Evolutionary conservation across 768 basidiomycete species (phyloP).

Genomic region (Boletus tomentosulus): DNA sequence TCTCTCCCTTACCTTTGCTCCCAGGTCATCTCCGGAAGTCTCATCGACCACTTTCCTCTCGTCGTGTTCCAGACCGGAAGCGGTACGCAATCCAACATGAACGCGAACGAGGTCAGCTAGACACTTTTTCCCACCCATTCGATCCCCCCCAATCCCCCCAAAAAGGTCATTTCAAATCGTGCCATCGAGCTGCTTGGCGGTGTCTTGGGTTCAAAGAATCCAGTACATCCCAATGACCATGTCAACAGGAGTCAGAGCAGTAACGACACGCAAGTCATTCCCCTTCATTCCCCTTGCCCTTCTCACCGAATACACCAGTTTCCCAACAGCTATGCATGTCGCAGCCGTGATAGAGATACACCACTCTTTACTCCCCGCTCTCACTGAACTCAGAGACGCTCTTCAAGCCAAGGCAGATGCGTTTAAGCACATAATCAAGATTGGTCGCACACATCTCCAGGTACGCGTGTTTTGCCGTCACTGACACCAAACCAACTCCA

Average conservation of each 20-base stretch:
- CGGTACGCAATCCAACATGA: constrained; percentile 99
- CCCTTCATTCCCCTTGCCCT: not conserved
- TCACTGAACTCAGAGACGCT: constrained; percentile 79
- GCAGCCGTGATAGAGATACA: constrained; percentile 90
- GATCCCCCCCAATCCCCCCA: not conserved
- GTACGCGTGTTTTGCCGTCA: constrained; percentile 28
- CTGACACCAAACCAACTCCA: not conserved
- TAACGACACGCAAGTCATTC: constrained; percentile 82
- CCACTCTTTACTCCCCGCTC: constrained; percentile 75
- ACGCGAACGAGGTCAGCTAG: constrained; percentile 79
- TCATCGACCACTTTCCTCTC: constrained; percentile 93
- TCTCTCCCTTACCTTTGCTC: not conserved
- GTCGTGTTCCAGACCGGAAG: constrained; percentile 99
- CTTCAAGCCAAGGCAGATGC: constrained; percentile 75
- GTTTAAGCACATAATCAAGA: constrained; percentile 94
- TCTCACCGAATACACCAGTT: constrained; percentile 37
- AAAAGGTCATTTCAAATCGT: constrained; percentile 92
- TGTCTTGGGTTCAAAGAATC: constrained; percentile 90
- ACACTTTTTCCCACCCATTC: not conserved
- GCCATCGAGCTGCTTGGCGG: constrained; percentile 97
- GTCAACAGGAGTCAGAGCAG: constrained; percentile 99
- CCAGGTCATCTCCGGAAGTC: constrained; percentile 93
- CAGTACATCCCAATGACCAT: constrained; percentile 99
- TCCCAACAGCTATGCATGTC: constrained; percentile 99
- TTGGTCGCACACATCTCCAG: constrained; percentile 95